Conservation (phyloP, 2,329 filamentous ascomycete species). For the Beauveria scarabaeidicola region DNA sequence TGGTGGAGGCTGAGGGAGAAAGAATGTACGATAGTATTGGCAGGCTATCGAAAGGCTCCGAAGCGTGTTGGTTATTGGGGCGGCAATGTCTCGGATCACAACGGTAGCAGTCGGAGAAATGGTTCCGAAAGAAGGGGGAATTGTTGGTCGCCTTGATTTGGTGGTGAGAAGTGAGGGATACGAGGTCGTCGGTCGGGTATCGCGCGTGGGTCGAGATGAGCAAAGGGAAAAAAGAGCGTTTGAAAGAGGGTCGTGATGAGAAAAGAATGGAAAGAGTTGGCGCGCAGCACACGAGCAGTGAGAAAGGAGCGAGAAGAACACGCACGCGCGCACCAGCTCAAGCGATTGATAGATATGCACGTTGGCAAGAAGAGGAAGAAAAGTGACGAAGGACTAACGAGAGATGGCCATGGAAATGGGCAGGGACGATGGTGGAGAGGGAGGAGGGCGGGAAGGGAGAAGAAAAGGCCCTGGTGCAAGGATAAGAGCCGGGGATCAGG, state of each 20-base stretch:
- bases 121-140: neutral
- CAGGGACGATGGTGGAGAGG: slow-evolving; percentile 5
- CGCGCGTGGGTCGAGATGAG: neutral
- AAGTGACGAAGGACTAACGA: neutral
- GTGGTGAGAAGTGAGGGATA: slow-evolving; percentile 2
- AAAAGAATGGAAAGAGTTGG: slow-evolving; percentile 9
- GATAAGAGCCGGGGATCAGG: neutral
- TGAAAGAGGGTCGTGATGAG: neutral
- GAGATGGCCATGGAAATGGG: slow-evolving; percentile 1
- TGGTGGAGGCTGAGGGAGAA: slow-evolving; percentile 10
- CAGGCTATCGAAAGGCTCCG: neutral
- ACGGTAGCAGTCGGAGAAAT: neutral
- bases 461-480: neutral
- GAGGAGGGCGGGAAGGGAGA: neutral
- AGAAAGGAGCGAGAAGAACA: slow-evolving; percentile 7
- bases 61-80: slow-evolving; percentile 3
- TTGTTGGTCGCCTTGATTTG: neutral
- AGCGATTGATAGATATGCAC: neutral
- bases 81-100: slow-evolving; percentile 9
- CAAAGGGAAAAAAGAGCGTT: neutral
- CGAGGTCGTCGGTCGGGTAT: neutral
- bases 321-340: slow-evolving; percentile 11
- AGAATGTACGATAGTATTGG: slow-evolving; percentile 10
- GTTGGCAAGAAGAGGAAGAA: slow-evolving; percentile 5
- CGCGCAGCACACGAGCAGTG: slow-evolving; percentile 11